Percentiles rank a stretch among this genome's conserved stretches.
Evolutionary conservation across 371 early-diverging fungal species (phyloP).

Genomic region (Rhizopus arrhizus): DNA sequence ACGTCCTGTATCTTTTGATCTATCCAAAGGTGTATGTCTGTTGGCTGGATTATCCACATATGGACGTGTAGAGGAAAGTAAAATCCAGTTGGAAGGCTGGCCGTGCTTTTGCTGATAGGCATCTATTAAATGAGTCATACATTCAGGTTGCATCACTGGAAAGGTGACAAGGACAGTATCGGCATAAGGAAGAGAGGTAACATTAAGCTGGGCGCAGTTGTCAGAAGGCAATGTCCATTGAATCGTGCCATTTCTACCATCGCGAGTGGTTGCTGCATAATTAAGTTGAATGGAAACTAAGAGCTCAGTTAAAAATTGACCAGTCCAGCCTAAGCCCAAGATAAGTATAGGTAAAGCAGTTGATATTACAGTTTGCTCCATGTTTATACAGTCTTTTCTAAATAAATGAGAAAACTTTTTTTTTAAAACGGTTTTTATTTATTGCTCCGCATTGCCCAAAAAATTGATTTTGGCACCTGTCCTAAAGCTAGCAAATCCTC

Average conservation of each 20-base stretch:
- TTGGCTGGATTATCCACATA: constrained; percentile 32
- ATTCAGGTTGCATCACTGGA: constrained; percentile 32
- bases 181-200: constrained; percentile 34
- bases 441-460: too few relatives aligned
- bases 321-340: constrained; percentile 53
- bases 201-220: constrained; percentile 21
- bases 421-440: too few relatives aligned
- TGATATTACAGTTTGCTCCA: constrained; percentile 33
- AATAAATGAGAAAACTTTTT: background rate
- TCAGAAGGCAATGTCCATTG: constrained; percentile 33
- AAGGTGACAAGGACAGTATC: constrained; percentile 48
- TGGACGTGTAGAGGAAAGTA: constrained; percentile 47
- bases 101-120: constrained; percentile 33
- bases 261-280: constrained; percentile 52
- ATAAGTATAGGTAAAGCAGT: constrained; percentile 40
- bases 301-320: constrained; percentile 40
- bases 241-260: constrained; percentile 45
- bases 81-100: constrained; percentile 36
- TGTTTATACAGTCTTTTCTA: background rate
- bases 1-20: constrained; percentile 40
- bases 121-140: constrained; percentile 33
- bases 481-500: too few relatives aligned
- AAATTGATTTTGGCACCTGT: too few relatives aligned
- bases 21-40: constrained; percentile 42
- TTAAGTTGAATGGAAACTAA: constrained; percentile 23